Conservation (phyloP, 441 rosid species). For the Pelargonium hybrid region DNA sequence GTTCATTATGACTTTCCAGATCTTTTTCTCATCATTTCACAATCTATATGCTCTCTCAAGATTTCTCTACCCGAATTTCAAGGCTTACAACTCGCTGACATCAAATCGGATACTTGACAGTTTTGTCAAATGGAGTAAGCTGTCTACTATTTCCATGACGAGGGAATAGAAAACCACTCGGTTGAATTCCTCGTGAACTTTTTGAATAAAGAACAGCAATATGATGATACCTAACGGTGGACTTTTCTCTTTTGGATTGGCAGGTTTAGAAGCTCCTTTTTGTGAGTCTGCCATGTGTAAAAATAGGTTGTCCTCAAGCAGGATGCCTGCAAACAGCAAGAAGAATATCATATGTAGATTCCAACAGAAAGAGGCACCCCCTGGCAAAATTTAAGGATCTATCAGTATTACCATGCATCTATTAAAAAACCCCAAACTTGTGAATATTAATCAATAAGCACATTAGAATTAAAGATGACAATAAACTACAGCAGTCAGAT, state of each 20-base stretch:
- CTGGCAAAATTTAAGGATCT: neutral
- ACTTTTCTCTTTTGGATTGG: conserved; percentile 38
- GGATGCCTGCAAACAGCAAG: conserved; percentile 19
- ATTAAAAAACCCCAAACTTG: conserved; percentile 4
- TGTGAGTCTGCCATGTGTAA: conserved; percentile 45
- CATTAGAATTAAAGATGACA: neutral
- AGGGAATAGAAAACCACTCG: neutral
- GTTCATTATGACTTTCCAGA: neutral
- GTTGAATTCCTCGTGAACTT: neutral
- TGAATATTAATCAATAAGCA: neutral
- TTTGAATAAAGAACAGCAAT: neutral
- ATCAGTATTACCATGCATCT: neutral
- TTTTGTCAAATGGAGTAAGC: neutral
- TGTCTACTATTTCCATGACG: neutral
- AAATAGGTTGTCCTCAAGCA: conserved; percentile 12
- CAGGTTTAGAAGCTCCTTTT: conserved; percentile 33
- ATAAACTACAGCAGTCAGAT: neutral
- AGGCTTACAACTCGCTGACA: neutral
- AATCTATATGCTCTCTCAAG: neutral
- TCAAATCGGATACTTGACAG: neutral
- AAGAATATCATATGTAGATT: neutral
- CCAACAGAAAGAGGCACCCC: conserved; percentile 4
- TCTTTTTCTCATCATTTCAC: neutral
- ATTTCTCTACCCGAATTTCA: neutral
- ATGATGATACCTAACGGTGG: conserved; percentile 40